phyloP scores from a whole-genome alignment of 306 rosid species.

The Rosa lucieae region DNA sequence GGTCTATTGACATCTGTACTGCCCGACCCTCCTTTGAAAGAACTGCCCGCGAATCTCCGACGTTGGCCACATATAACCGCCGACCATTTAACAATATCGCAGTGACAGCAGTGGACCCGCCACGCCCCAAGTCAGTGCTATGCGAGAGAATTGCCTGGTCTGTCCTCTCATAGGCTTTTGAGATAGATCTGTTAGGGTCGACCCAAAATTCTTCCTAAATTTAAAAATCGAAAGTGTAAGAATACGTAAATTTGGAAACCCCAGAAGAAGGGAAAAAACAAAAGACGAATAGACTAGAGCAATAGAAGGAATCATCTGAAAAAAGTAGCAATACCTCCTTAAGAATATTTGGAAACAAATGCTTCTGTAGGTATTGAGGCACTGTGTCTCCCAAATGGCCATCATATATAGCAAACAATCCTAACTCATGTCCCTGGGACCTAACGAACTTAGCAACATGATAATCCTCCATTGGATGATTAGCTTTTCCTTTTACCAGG shows the following conservation, averaged over 20 bases:
- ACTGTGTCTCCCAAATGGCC: conserved; percentile 90
- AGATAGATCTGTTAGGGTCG: conserved; percentile 68
- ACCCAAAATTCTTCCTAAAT: conserved; percentile 83
- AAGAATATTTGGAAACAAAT: conserved; percentile 73
- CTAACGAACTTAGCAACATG: conserved; percentile 85
- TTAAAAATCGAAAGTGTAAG: conserved; percentile 25
- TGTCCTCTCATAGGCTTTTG: conserved; percentile 83
- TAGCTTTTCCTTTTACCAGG: conserved; percentile 87
- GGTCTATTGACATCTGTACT: conserved; percentile 76
- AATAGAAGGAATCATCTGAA: conserved; percentile 14
- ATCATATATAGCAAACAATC: conserved; percentile 90
- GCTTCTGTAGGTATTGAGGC: conserved; percentile 85
- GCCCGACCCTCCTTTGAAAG: conserved; percentile 80
- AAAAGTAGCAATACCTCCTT: conserved; percentile 56
- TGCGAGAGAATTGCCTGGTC: conserved; percentile 86
- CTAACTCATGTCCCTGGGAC: conserved; percentile 66
- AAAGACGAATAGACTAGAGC: conserved; percentile 5
- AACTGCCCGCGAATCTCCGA: conserved; percentile 97
- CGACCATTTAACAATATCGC: conserved; percentile 75
- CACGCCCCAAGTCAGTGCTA: conserved; percentile 91
- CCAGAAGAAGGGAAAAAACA: background rate
- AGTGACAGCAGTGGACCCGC: conserved; percentile 97
- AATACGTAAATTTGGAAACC: conserved; percentile 4
- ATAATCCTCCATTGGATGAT: conserved; percentile 98
- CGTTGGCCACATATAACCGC: conserved; percentile 74